Evolutionary conservation across 2,329 filamentous ascomycete species (phyloP).

Genomic region (Xylariomycetidae sp.): DNA sequence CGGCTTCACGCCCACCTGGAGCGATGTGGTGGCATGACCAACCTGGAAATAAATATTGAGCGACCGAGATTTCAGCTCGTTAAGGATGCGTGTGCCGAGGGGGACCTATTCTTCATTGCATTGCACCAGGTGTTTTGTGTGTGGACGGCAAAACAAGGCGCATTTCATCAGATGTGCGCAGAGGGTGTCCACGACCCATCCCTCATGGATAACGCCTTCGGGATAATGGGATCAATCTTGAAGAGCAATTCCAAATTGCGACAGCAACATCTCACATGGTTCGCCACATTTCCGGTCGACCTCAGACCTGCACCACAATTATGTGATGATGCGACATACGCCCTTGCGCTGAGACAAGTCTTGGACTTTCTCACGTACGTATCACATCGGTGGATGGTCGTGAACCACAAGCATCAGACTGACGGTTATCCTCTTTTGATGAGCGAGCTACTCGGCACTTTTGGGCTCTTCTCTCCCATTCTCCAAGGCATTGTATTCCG

Average conservation of each 20-base stretch:
- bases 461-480: slow-evolving; percentile 44
- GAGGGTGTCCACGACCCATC: slow-evolving; percentile 17
- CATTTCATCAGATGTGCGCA: slow-evolving; percentile 32
- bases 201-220: slow-evolving; percentile 29
- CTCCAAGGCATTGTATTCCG: slow-evolving; percentile 53
- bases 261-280: slow-evolving; percentile 25
- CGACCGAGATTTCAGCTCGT: slow-evolving; percentile 50
- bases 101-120: slow-evolving; percentile 60
- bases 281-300: slow-evolving; percentile 33
- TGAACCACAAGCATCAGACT: slow-evolving; percentile 29
- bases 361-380: slow-evolving; percentile 40
- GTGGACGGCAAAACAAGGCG: slow-evolving; percentile 37
- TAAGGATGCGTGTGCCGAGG: slow-evolving; percentile 45
- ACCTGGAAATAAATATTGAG: slow-evolving; percentile 32
- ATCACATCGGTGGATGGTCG: slow-evolving; percentile 32
- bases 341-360: slow-evolving; percentile 28
- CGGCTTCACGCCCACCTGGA: slow-evolving; percentile 10
- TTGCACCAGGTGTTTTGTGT: slow-evolving; percentile 63
- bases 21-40: slow-evolving; percentile 10
- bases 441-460: slow-evolving; percentile 45
- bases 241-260: slow-evolving; percentile 32
- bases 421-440: slow-evolving; percentile 51
- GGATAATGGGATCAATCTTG: slow-evolving; percentile 30
- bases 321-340: slow-evolving; percentile 12
- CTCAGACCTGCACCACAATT: slow-evolving; percentile 7